Evolutionary conservation across 441 rosid species (phyloP).

Genomic region (Pelargonium citronellum): DNA sequence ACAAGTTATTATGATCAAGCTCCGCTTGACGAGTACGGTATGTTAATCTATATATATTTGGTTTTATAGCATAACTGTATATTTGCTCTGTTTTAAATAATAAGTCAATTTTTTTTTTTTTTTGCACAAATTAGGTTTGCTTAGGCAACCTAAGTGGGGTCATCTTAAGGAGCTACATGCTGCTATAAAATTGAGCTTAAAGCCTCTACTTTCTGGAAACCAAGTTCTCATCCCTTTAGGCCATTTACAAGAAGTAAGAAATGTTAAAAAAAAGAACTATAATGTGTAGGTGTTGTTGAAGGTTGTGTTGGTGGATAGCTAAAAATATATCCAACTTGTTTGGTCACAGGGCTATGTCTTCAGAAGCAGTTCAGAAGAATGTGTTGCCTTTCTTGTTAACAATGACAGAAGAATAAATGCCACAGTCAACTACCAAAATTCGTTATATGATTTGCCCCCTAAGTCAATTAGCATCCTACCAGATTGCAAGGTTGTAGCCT

Average conservation of each 20-base stretch:
- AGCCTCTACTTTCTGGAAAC: constrained; percentile 52
- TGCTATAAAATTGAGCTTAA: constrained; percentile 48
- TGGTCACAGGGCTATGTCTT: constrained; percentile 57
- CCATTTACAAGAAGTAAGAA: constrained; percentile 46
- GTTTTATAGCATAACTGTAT: background rate
- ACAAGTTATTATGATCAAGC: constrained; percentile 83
- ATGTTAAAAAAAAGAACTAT: background rate
- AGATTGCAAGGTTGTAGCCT: constrained; percentile 56
- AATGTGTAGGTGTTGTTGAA: background rate
- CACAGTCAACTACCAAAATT: constrained; percentile 45
- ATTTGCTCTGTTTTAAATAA: background rate
- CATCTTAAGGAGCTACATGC: constrained; percentile 73
- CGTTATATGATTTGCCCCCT: constrained; percentile 41
- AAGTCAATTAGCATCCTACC: constrained; percentile 63
- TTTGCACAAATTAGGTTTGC: constrained; percentile 44
- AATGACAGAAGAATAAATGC: constrained; percentile 24
- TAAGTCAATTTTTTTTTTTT: constrained; percentile 7
- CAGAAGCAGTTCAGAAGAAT: constrained; percentile 36
- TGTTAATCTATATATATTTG: constrained; percentile 13
- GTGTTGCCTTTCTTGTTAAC: constrained; percentile 75
- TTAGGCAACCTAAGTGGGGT: constrained; percentile 76
- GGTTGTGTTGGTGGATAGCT: too few relatives aligned
- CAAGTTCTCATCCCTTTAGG: constrained; percentile 33
- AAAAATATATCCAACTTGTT: background rate
- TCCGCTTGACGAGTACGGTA: constrained; percentile 86